Evolutionary conservation across 2,329 filamentous ascomycete species (phyloP).

Genomic region (Fusarium redolens): DNA sequence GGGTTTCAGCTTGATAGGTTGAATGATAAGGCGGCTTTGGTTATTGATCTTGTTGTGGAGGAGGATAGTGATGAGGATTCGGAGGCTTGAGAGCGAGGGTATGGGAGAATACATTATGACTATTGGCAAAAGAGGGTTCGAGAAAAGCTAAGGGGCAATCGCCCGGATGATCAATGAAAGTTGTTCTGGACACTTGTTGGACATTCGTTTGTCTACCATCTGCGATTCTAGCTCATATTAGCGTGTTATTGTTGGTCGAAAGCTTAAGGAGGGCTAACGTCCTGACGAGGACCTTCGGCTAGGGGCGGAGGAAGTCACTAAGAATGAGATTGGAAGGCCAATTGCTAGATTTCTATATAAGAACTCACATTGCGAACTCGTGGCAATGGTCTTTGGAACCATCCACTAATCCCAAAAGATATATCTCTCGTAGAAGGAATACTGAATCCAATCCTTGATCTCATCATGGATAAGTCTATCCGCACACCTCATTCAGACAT

Average conservation of each 20-base stretch:
- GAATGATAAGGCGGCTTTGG: slow-evolving; percentile 8
- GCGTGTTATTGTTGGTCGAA: neutral
- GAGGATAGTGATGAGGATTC: slow-evolving; percentile 16
- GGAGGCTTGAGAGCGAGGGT: neutral
- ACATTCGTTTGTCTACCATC: fast-evolving
- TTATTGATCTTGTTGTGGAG: slow-evolving; percentile 17
- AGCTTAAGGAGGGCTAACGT: neutral
- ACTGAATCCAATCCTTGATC: no score
- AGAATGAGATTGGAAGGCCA: fast-evolving
- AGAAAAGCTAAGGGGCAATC: neutral
- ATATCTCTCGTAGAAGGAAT: neutral
- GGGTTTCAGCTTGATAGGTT: slow-evolving; percentile 15
- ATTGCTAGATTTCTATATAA: neutral
- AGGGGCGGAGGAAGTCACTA: neutral
- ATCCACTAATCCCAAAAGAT: neutral
- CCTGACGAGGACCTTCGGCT: no score
- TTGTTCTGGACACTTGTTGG: neutral
- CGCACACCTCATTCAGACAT: neutral
- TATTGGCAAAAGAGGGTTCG: neutral
- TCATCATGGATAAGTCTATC: no score
- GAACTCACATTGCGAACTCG: fast-evolving
- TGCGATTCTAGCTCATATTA: fast-evolving
- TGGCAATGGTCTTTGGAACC: fast-evolving
- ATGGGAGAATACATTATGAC: fast-evolving
- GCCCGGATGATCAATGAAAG: neutral